Base-by-base conservation (phyloP, 306 rosid species). In the Dryas octopetala region DNA sequence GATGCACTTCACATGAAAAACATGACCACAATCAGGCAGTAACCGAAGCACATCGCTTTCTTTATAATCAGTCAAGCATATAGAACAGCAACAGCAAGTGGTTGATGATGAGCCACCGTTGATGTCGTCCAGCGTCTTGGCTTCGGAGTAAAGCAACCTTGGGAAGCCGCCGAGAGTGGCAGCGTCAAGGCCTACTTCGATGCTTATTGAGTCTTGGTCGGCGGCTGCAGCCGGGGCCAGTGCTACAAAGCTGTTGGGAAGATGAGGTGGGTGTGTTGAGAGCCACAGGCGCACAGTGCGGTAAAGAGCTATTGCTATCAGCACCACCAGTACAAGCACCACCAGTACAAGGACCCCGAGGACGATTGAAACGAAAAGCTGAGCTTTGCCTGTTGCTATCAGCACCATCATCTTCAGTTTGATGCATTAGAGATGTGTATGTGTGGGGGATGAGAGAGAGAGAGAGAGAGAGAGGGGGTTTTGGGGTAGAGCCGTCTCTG, bases 11-110 rank as follows among this genome's bases (percentile, higher is more conserved):
- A 65, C 43, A 32, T 79, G 82, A 41, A 72, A 79, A 45, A 79
- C 8, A 44, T 79, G 82, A n/a, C 82, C 82, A 15, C 82, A 79
- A 28, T 79, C 78, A 16, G 82, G 82, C 28, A 79, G n/a, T 41
- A 79, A 26, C 68, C 82, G 11, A 0, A 79, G 63, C 51, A 48
- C 8, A 19, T 79, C 82, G 5, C 41, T 46, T 6, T 73, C 82
- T 32, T 57, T 66, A 40, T 79, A 79, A 49, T 79, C 82, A 8
- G 61, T 54, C 58, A 79, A 50, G 67, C 82, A 79, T 15, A 79
- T 73, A 0, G 78, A 70, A 41, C 82, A 40, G 3, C 54, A 40
- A 3, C 54, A 65, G 16, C 54, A 6, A 13, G 60, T 26, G 23
- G 80, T 44, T 9, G 46, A 45, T 44, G 66, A 32, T 32, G 38